A percentile compares a stretch with the other conserved stretches of the same genome.
Evolutionary conservation across 2,329 filamentous ascomycete species (phyloP).

Genomic region (Penicillium brasilianum): DNA sequence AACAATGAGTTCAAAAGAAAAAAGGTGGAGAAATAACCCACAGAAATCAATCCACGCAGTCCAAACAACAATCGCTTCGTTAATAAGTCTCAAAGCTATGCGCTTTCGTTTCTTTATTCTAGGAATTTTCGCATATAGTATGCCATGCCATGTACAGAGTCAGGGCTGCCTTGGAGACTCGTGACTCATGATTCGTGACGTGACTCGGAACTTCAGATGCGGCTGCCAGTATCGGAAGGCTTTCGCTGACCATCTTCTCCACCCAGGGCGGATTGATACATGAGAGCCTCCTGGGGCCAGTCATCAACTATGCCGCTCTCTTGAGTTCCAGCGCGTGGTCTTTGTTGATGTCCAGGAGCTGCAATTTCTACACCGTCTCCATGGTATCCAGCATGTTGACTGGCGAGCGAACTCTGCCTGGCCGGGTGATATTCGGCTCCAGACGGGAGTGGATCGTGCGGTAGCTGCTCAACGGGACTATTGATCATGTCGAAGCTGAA

Average conservation of each 20-base stretch:
- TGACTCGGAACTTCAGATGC: conserved; percentile 1
- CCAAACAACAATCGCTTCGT: conserved; percentile 5
- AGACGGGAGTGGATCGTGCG: conserved; percentile 6
- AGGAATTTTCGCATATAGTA: neutral
- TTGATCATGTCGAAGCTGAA: conserved; percentile 40
- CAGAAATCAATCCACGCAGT: neutral
- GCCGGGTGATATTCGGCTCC: conserved; percentile 13
- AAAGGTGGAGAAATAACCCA: neutral
- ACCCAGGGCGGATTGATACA: conserved; percentile 42
- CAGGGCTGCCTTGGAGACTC: neutral
- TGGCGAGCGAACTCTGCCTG: conserved; percentile 39
- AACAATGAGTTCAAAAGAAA: neutral
- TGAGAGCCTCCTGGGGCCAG: conserved; percentile 49
- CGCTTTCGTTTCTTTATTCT: neutral
- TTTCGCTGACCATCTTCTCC: conserved; percentile 31
- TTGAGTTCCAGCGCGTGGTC: conserved; percentile 24
- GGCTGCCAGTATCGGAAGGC: conserved; percentile 35
- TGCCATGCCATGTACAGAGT: conserved; percentile 16
- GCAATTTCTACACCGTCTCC: conserved; percentile 21
- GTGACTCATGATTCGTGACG: conserved; percentile 4
- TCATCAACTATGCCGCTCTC: conserved; percentile 38
- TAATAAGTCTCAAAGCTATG: neutral
- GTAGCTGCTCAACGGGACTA: conserved; percentile 16
- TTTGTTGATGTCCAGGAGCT: conserved; percentile 24
- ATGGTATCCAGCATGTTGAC: conserved; percentile 34